Conservation (phyloP, 257 asterid genomes). For the Salvia hispanica region DNA sequence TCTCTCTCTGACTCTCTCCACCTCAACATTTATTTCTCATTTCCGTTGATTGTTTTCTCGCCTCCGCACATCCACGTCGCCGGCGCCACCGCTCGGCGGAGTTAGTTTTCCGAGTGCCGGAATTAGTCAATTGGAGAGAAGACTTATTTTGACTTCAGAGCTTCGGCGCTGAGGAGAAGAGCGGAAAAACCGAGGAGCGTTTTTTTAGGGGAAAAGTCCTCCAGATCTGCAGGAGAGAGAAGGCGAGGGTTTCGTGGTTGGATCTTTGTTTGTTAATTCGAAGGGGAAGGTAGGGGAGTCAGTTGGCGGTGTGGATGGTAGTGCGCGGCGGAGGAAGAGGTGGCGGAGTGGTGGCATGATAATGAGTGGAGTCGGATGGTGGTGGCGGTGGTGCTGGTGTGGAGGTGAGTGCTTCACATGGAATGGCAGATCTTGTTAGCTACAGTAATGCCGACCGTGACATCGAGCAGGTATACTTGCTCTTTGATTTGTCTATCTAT, state of each 20-base stretch:
- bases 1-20: slow-evolving; percentile 28
- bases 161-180: too few relatives aligned
- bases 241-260: slow-evolving; percentile 28
- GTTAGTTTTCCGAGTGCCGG: neutral
- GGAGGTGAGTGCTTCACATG: slow-evolving; percentile 75
- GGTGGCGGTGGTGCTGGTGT: slow-evolving; percentile 79
- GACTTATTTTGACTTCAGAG: slow-evolving; percentile 35
- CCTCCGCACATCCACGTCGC: neutral
- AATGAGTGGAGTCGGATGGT: slow-evolving; percentile 79
- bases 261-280: slow-evolving; percentile 31
- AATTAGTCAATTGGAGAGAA: slow-evolving; percentile 21
- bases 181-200: neutral
- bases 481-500: slow-evolving; percentile 24
- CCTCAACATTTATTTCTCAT: slow-evolving; percentile 2
- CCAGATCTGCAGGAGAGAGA: slow-evolving; percentile 39
- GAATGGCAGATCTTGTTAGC: slow-evolving; percentile 99
- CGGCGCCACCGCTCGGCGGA: slow-evolving; percentile 13
- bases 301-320: slow-evolving; percentile 62
- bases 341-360: slow-evolving; percentile 56
- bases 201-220: slow-evolving; percentile 23
- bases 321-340: slow-evolving; percentile 59
- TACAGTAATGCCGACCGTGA: slow-evolving; percentile 80
- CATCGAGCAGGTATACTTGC: slow-evolving; percentile 68
- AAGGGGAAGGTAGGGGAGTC: slow-evolving; percentile 37
- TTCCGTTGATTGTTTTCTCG: neutral